Conservation (phyloP, 768 basidiomycete species). For the Harrya chromipes region DNA sequence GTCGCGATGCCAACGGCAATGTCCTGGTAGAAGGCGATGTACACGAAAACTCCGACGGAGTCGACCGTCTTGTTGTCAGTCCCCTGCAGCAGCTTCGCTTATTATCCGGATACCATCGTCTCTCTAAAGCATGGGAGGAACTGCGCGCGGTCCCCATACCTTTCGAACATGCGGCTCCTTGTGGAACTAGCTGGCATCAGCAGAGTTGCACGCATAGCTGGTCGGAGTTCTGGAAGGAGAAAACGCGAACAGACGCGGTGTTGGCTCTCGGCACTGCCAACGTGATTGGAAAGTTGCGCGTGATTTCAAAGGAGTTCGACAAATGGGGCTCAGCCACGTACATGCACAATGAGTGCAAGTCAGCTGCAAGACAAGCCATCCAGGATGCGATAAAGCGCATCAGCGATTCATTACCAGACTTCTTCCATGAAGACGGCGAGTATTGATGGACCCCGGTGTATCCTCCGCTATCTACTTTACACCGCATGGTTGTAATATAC, state of each 20-base stretch:
- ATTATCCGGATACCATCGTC: slow-evolving; percentile 66
- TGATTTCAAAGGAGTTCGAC: slow-evolving; percentile 66
- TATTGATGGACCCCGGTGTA: slow-evolving; percentile 14
- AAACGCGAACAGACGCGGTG: slow-evolving; percentile 58
- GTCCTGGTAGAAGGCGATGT: slow-evolving; percentile 31
- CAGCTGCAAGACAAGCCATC: slow-evolving; percentile 54
- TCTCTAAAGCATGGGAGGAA: slow-evolving; percentile 63
- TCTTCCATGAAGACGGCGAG: slow-evolving; percentile 45
- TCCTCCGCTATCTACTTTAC: no score
- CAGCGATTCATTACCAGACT: slow-evolving; percentile 60
- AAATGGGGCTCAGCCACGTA: slow-evolving; percentile 70
- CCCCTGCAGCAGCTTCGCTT: slow-evolving; percentile 61
- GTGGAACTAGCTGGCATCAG: slow-evolving; percentile 69
- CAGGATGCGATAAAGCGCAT: slow-evolving; percentile 52
- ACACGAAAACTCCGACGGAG: slow-evolving; percentile 33
- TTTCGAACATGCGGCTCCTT: slow-evolving; percentile 64
- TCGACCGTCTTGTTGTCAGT: slow-evolving; percentile 51
- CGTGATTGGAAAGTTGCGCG: slow-evolving; percentile 60
- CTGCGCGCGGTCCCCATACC: slow-evolving; percentile 52
- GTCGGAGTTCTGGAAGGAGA: slow-evolving; percentile 80
- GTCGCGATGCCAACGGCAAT: slow-evolving; percentile 9
- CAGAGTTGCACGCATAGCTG: slow-evolving; percentile 70
- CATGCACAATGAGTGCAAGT: slow-evolving; percentile 75
- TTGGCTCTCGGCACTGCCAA: slow-evolving; percentile 60
- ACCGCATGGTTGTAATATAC: not conserved